Evolutionary conservation across 352 stramenopile species (phyloP).

Genomic region (Phytophthora pluvialis): DNA sequence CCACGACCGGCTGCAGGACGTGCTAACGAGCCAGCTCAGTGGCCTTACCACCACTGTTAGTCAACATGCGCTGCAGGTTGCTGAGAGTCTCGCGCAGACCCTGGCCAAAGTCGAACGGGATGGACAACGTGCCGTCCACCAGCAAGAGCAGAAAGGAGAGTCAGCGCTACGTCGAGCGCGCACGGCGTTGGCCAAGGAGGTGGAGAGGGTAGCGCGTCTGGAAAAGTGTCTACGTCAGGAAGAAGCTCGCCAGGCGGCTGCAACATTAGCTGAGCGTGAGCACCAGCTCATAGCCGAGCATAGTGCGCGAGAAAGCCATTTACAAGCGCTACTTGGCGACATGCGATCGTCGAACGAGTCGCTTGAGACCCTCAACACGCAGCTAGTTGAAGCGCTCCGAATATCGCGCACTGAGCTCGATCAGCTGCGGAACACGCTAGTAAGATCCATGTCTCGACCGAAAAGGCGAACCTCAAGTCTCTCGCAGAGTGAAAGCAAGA

Average conservation of each 20-base stretch:
- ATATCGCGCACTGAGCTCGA: constrained; percentile 49
- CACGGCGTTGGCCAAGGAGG: constrained; percentile 62
- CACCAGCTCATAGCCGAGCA: constrained; percentile 54
- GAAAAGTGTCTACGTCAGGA: constrained; percentile 72
- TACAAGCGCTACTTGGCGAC: constrained; percentile 59
- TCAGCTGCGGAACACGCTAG: constrained; percentile 60
- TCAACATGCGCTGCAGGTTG: constrained; percentile 41
- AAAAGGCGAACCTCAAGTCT: constrained; percentile 22
- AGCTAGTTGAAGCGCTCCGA: constrained; percentile 61
- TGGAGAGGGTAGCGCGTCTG: constrained; percentile 60
- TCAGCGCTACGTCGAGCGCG: constrained; percentile 59
- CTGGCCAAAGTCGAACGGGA: constrained; percentile 43
- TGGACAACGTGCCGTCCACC: constrained; percentile 42
- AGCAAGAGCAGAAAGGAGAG: constrained; percentile 55
- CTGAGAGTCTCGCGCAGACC: constrained; percentile 45
- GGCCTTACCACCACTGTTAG: constrained; percentile 30
- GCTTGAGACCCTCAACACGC: constrained; percentile 56
- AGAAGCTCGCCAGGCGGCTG: constrained; percentile 57
- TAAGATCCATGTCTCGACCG: constrained; percentile 29
- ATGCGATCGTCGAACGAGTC: constrained; percentile 53
- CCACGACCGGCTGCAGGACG: constrained; percentile 56
- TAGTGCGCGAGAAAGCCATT: constrained; percentile 42
- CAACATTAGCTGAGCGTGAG: constrained; percentile 52
- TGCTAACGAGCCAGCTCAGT: constrained; percentile 35
- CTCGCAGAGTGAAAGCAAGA: constrained; percentile 12